Evolutionary conservation across 495 filamentous ascomycete species (phyloP), one percentile per base, ranked within the genome.

Genomic region (Daldinia caldariorum): DNA sequence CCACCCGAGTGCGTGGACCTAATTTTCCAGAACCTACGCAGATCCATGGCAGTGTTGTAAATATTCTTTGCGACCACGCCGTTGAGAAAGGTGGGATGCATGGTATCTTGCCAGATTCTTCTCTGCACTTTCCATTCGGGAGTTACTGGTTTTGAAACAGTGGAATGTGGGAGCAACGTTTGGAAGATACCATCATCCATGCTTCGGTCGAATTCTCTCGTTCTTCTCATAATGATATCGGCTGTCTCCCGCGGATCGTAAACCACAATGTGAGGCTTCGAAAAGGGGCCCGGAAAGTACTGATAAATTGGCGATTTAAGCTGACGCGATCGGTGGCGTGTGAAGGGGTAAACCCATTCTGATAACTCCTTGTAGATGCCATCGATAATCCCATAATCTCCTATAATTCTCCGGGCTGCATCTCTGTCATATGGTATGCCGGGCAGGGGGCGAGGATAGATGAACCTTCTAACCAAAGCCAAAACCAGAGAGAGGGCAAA

Each of bases 31-130:
- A 41, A 13, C 38, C 6, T 41, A 0, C n/a, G 14, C 6, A 41
- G 13, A 13, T 41, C 38, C 12, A n/a, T 41, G 38, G 5, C 38
- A n/a, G 38, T 41, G 13, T 3, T 41, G 32, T 77, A 64, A 20
- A 81, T 77, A 32, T 76, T 74, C 37, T 73, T 77, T 0, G 77
- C 76, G 0, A 70, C 76, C 3, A 75, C 74, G 12, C 70, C 55
- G 6, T 73, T 61, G 14, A 82, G 56, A 47, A 82, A 82, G 9
- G 75, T 71, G 2, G 69, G 35, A 53, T 63, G 61, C 76, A 79
- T 79, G 18, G 71, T 65, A 45, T 77, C 79, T 16, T 69, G 64
- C 79, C 79, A 81, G 6, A 10, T 26, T 29, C 18, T 20, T 50
- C 45, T 50, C 45, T 26, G 45, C 2, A 5, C 45, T 20, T 50